These are phyloP conservation scores for Penicillium sp. DNA, from an alignment of 2,329 filamentous ascomycete species.

Conservation along the genomic window DNA sequence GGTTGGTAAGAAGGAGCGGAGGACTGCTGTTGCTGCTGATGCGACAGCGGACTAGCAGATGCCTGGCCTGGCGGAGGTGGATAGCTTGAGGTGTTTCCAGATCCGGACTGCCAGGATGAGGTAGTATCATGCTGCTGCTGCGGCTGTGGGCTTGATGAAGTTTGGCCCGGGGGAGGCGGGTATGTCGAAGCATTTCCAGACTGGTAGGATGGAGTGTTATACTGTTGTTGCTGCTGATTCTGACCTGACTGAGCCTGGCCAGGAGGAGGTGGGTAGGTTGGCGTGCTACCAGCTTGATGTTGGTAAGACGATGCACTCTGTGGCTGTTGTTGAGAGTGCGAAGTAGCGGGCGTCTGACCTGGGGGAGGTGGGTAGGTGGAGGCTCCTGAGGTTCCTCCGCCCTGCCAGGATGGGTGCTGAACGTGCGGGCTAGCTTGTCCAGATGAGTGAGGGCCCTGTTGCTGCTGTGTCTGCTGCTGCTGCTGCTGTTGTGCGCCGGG, in stretches of 20 bases:
- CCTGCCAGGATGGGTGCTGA: conserved; percentile 20
- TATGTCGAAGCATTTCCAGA: conserved; percentile 5
- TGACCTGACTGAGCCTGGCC: not conserved
- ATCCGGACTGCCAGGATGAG: conserved; percentile 12
- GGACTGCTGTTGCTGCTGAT: conserved; percentile 11
- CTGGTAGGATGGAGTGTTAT: conserved; percentile 3
- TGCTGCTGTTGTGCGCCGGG: conserved; percentile 19
- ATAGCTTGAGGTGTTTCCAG: conserved; percentile 1
- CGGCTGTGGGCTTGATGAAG: not conserved
- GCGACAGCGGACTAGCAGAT: not conserved
- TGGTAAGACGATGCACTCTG: conserved; percentile 1
- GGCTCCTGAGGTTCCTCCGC: conserved; percentile 1
- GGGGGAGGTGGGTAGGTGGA: conserved; percentile 10
- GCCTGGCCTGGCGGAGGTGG: conserved; percentile 2
- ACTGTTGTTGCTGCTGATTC: conserved; percentile 9
- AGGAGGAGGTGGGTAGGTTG: conserved; percentile 9
- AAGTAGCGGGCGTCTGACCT: conserved; percentile 10
- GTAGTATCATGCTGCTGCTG: conserved; percentile 14
- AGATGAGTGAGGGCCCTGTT: conserved; percentile 15
- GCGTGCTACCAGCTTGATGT: conserved; percentile 5
- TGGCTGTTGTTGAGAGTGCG: conserved; percentile 17
- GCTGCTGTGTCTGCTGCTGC: conserved; percentile 17
- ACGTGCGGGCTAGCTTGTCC: conserved; percentile 21
- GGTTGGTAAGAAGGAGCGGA: conserved; percentile 7
- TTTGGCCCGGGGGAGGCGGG: conserved; percentile 8